phyloP scores from a whole-genome alignment of 192 early-diverging fungal genomes.

The Paraglomus occultum region DNA sequence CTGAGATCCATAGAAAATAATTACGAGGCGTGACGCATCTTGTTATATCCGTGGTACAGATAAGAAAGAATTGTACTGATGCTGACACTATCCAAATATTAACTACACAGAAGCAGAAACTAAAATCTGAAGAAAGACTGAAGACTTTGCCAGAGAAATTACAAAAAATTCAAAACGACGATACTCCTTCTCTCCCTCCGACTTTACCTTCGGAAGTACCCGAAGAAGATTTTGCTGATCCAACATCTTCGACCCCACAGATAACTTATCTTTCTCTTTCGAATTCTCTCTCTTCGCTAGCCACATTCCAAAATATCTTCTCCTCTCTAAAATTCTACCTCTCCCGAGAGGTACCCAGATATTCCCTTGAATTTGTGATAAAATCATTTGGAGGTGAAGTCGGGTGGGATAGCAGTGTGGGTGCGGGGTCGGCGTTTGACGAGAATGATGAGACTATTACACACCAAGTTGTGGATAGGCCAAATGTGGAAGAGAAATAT shows the following conservation, averaged over 20 bases:
- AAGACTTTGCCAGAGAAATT: constrained; percentile 21
- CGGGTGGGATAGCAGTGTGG: constrained; percentile 82
- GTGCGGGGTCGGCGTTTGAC: constrained; percentile 72
- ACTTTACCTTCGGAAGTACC: constrained; percentile 21
- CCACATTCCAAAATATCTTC: constrained; percentile 50
- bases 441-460: constrained; percentile 86
- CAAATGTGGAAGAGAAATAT: constrained; percentile 61
- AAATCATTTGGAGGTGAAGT: constrained; percentile 85
- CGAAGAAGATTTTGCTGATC: constrained; percentile 54
- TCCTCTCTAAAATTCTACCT: constrained; percentile 77
- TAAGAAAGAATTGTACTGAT: too few species aligned
- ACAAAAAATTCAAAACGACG: constrained; percentile 7
- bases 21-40: too few species aligned
- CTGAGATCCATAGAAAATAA: too few species aligned
- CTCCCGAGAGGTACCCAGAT: constrained; percentile 92
- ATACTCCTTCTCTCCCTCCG: neutral
- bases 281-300: constrained; percentile 44
- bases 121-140: constrained; percentile 17
- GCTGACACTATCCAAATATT: too few species aligned
- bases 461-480: constrained; percentile 87
- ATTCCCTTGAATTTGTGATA: constrained; percentile 90
- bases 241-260: constrained; percentile 29
- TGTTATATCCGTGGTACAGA: too few species aligned
- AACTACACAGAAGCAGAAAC: neutral
- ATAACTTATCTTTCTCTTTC: constrained; percentile 38